Evolutionary conservation across 2,329 filamentous ascomycete species (phyloP), one percentile per base, ranked within the genome.

Genomic region (Cyanodermella asteris): DNA sequence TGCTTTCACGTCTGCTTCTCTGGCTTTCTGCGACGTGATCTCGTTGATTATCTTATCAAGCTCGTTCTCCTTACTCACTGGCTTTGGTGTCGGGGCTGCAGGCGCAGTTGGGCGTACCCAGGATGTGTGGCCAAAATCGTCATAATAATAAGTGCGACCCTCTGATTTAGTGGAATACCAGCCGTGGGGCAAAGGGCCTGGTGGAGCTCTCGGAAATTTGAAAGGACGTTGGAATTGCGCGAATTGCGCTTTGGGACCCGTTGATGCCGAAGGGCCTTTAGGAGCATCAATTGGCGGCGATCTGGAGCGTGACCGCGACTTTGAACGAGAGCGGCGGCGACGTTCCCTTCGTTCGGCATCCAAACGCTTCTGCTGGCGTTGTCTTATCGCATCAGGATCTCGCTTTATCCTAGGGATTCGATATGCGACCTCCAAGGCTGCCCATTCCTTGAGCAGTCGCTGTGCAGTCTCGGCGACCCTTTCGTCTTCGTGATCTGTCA

Each of bases 361-460:
- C 45, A 20, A 51, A 49, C n/a, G n/a, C n/a, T n/a, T n/a, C n/a
- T n/a, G n/a, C n/a, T n/a, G n/a, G n/a, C n/a, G n/a, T n/a, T n/a
- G n/a, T n/a, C n/a, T n/a, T n/a, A n/a, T 39, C 33, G 45, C 64
- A 34, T 68, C 70, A 14, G 72, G 70, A 42, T 84, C 80, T 29
- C 75, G 53, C 53, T 91, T 90, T 53, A 87, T 77, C 29, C 84
- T 68, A 18, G 80, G 80, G 41, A 97, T 97, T 31, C 87, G 72
- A 48, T 94, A 97, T 5, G 70, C 87, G 18, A 90, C 62, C 45
- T 91, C 75, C 24, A 97, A 56, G 38, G 80, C 82, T 44, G 73
- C 74, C 87, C 87, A 97, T 35, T 72, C 72, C 6, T 78, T 67
- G 15, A 93, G 53, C 18, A 97, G 56, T 22, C 64, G 60, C 27